Percentiles rank a stretch among this genome's conserved stretches.
phyloP scores from a whole-genome alignment of 805 yeast species.

The Suhomyces faveliae region DNA sequence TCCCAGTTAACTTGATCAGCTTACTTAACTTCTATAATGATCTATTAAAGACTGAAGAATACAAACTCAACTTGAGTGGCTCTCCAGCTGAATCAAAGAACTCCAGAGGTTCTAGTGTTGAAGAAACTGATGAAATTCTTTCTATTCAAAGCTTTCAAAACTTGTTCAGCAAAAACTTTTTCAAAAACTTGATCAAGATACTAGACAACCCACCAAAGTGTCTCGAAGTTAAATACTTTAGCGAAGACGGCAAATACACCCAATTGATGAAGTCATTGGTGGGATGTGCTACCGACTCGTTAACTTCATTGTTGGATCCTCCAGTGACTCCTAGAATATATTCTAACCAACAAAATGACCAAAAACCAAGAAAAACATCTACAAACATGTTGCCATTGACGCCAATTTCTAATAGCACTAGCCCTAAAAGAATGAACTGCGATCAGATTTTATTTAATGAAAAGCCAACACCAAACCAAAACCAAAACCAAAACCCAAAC shows the following conservation, averaged over 20 bases:
- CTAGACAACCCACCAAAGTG: constrained; percentile 48
- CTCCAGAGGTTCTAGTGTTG: constrained; percentile 8
- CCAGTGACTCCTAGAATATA: constrained; percentile 33
- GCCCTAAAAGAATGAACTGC: constrained; percentile 17
- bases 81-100: constrained; percentile 1
- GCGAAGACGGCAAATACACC: constrained; percentile 33
- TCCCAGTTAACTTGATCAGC: constrained; percentile 25
- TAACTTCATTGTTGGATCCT: constrained; percentile 18
- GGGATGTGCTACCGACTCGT: constrained; percentile 28
- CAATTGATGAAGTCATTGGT: constrained; percentile 37
- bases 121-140: constrained; percentile 20
- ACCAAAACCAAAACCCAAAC: constrained; percentile 7
- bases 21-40: constrained; percentile 21
- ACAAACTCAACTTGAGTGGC: constrained; percentile 27
- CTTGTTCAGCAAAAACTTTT: constrained; percentile 22
- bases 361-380: not conserved
- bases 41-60: constrained; percentile 15
- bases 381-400: constrained; percentile 14
- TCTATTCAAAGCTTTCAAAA: constrained; percentile 14
- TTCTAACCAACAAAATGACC: constrained; percentile 6
- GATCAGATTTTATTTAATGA: constrained; percentile 6
- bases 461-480: not conserved
- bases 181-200: constrained; percentile 30
- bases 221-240: constrained; percentile 45
- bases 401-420: constrained; percentile 27